Percentiles rank a stretch among this genome's conserved stretches.
phyloP scores from a whole-genome alignment of 345 rosid genomes.

The Mangifera indica region DNA sequence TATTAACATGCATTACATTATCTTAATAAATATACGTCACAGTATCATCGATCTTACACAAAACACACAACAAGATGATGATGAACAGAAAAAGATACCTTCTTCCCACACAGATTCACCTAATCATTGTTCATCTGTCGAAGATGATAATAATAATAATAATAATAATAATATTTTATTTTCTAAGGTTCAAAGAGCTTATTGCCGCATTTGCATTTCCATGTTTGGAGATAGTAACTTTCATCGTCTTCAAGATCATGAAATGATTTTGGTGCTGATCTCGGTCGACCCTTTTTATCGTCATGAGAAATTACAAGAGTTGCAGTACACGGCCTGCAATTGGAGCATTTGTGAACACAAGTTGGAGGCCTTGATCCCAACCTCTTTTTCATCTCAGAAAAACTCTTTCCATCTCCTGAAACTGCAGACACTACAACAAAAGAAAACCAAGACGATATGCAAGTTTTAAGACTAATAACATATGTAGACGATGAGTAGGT shows the following conservation, averaged over 20 bases:
- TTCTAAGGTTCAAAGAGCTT: constrained; percentile 41
- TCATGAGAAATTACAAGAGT: constrained; percentile 45
- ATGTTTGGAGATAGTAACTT: constrained; percentile 41
- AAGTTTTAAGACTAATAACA: background rate
- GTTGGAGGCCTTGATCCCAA: constrained; percentile 77
- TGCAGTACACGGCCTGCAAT: constrained; percentile 70
- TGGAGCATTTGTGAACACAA: constrained; percentile 61
- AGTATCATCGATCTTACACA: too few relatives aligned
- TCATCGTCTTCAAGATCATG: constrained; percentile 11
- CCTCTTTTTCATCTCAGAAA: constrained; percentile 34
- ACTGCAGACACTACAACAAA: background rate
- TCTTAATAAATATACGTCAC: too few relatives aligned
- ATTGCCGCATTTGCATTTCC: constrained; percentile 59
- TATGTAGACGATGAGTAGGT: too few relatives aligned
- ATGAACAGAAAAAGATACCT: too few relatives aligned
- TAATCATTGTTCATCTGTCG: background rate
- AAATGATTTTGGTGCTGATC: background rate
- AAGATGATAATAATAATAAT: too few relatives aligned
- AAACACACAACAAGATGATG: too few relatives aligned
- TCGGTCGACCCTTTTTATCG: constrained; percentile 5
- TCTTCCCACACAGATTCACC: background rate
- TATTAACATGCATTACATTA: too few relatives aligned
- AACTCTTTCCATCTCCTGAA: constrained; percentile 10
- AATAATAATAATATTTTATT: background rate
- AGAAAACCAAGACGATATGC: too few relatives aligned